Evolutionary conservation across 495 filamentous ascomycete genomes (phyloP).

Genomic region (Platismatia glauca): DNA sequence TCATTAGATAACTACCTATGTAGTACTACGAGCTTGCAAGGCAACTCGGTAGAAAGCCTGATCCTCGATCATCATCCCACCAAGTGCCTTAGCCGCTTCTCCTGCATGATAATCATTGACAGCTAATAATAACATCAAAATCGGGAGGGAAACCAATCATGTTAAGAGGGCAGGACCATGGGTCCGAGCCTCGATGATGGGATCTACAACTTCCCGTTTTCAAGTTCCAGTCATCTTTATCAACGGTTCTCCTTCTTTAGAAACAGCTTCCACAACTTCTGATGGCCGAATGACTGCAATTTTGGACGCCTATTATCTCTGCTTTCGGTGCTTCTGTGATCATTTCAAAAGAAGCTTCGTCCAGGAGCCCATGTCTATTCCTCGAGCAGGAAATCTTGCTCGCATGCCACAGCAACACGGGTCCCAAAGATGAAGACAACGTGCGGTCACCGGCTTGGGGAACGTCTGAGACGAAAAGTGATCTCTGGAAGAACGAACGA

Average conservation of each 20-base stretch:
- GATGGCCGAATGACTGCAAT: background rate
- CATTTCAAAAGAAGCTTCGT: background rate
- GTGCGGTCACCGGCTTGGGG: background rate
- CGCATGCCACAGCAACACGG: background rate
- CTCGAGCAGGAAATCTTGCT: background rate
- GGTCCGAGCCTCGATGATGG: conserved; percentile 7
- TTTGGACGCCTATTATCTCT: background rate
- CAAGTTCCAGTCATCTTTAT: background rate
- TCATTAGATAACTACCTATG: too few species aligned
- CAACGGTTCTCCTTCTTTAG: background rate
- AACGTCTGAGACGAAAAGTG: background rate
- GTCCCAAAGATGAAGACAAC: background rate
- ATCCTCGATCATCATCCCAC: conserved; percentile 1
- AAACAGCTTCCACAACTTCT: background rate
- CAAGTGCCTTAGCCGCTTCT: conserved; percentile 10
- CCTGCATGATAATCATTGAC: conserved; percentile 4
- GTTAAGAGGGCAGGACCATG: background rate
- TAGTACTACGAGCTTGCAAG: background rate
- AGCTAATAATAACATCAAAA: background rate
- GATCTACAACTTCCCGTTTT: conserved; percentile 5
- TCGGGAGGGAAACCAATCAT: background rate
- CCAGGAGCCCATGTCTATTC: background rate
- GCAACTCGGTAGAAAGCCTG: background rate
- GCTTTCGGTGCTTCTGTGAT: background rate
- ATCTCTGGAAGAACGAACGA: background rate